Conservation (phyloP, 495 filamentous ascomycete genomes). For the Trypethelium eluteriae region DNA sequence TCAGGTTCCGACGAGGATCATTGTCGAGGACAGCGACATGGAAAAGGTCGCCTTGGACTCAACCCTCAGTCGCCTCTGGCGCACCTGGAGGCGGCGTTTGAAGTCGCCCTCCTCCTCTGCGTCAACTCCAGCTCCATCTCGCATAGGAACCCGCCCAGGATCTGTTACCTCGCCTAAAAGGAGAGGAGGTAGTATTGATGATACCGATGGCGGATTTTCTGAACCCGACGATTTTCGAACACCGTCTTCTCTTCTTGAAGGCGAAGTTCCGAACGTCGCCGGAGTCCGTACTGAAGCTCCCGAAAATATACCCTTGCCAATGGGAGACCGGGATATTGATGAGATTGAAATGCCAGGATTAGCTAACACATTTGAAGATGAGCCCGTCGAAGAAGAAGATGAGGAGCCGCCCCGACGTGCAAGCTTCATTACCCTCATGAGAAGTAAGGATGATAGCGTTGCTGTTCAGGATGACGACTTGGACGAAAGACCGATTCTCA, state of each 20-base stretch:
- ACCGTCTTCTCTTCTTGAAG: background rate
- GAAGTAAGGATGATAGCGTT: conserved; percentile 9
- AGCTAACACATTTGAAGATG: conserved; percentile 41
- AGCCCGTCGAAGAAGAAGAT: conserved; percentile 41
- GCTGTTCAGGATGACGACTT: conserved; percentile 2
- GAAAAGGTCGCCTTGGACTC: conserved; percentile 85
- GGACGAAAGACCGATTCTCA: background rate
- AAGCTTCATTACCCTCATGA: conserved; percentile 9
- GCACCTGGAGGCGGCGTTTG: conserved; percentile 75
- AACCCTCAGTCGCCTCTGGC: conserved; percentile 83
- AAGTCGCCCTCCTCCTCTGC: conserved; percentile 12
- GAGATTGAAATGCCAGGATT: conserved; percentile 68
- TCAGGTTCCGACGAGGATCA: conserved; percentile 35
- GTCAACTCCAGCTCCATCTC: background rate
- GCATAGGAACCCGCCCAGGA: background rate
- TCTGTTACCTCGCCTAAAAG: background rate
- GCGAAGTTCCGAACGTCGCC: background rate
- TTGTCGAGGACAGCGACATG: conserved; percentile 86
- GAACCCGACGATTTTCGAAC: conserved; percentile 2
- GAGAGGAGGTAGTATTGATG: background rate
- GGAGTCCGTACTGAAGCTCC: background rate
- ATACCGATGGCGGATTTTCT: background rate
- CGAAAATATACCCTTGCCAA: conserved; percentile 52
- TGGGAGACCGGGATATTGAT: conserved; percentile 58
- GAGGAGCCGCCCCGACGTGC: background rate